A percentile compares a stretch with the other conserved stretches of the same genome.
Conservation (phyloP, 2,329 filamentous ascomycete genomes). For the Claviceps lovelessii region DNA sequence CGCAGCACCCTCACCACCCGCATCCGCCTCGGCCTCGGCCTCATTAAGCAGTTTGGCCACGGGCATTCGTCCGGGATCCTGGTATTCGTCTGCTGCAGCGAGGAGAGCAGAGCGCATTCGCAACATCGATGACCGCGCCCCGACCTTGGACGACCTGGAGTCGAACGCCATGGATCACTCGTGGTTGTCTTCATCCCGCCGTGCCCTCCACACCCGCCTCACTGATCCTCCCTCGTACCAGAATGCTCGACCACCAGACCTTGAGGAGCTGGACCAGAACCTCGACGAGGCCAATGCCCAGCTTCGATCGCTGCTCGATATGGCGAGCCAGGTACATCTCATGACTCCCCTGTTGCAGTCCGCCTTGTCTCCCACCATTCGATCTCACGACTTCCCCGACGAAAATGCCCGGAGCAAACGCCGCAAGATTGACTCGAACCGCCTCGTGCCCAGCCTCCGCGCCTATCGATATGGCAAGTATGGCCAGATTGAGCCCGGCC, state of each 20-base stretch:
- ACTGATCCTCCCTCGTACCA: conserved; percentile 8
- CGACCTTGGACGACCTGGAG: conserved; percentile 15
- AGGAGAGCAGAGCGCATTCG: conserved; percentile 24
- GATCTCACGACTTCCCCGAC: conserved; percentile 27
- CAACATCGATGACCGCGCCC: conserved; percentile 17
- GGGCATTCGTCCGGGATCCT: conserved; percentile 4
- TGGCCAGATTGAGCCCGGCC: conserved; percentile 73
- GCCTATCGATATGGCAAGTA: conserved; percentile 71
- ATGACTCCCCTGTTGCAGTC: conserved; percentile 17
- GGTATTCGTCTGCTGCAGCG: conserved; percentile 15
- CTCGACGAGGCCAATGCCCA: conserved; percentile 30
- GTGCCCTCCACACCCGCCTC: conserved; percentile 13
- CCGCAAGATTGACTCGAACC: conserved; percentile 55
- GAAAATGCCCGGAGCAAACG: conserved; percentile 47
- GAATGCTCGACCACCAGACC: conserved; percentile 12
- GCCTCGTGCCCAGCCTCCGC: conserved; percentile 31
- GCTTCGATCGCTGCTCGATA: conserved; percentile 28
- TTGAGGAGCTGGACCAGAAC: conserved; percentile 25
- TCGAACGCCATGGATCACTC: conserved; percentile 13
- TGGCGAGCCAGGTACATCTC: conserved; percentile 19
- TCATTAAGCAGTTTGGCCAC: background rate
- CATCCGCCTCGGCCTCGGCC: background rate
- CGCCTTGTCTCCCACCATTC: conserved; percentile 20
- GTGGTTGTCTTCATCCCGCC: conserved; percentile 13
- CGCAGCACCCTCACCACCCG: conserved; percentile 4